Conservation (phyloP, 305 asterid species). For the Rubia tinctorum region DNA sequence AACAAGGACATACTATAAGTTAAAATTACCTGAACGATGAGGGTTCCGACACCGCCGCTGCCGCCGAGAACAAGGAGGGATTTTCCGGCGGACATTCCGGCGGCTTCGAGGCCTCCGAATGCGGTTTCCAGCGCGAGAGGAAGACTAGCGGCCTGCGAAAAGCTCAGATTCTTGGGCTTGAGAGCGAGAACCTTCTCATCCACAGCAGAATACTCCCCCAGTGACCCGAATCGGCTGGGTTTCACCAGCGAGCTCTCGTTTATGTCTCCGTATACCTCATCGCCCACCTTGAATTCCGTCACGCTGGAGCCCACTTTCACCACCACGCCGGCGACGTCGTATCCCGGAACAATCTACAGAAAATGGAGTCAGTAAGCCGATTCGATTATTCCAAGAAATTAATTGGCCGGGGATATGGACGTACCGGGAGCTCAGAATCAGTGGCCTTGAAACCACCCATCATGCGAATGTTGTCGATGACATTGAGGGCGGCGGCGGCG, state of each 20-base stretch:
- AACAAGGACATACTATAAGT: not conserved
- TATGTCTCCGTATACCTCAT: constrained; percentile 74
- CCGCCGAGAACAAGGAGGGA: constrained; percentile 86
- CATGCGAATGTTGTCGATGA: constrained; percentile 71
- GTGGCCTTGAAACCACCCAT: constrained; percentile 64
- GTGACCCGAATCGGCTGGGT: constrained; percentile 66
- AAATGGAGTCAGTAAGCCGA: not conserved
- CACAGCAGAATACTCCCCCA: constrained; percentile 78
- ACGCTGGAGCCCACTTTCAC: constrained; percentile 73
- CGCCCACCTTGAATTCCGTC: constrained; percentile 64
- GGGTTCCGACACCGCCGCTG: constrained; percentile 86
- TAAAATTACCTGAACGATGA: constrained; percentile 56
- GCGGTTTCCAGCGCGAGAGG: constrained; percentile 87
- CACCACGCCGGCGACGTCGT: constrained; percentile 81
- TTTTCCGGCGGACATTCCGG: constrained; percentile 57
- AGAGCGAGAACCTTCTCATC: constrained; percentile 71
- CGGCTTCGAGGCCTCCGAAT: constrained; percentile 67
- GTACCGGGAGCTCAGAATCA: constrained; percentile 79
- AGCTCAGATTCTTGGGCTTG: constrained; percentile 65
- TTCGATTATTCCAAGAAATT: not conserved
- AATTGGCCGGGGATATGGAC: not conserved
- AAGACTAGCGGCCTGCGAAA: constrained; percentile 64
- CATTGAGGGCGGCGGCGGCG: constrained; percentile 83
- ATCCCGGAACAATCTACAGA: constrained; percentile 78
- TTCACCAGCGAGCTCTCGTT: constrained; percentile 55